Conservation (phyloP, 345 rosid species). For the Brassica cretica region DNA sequence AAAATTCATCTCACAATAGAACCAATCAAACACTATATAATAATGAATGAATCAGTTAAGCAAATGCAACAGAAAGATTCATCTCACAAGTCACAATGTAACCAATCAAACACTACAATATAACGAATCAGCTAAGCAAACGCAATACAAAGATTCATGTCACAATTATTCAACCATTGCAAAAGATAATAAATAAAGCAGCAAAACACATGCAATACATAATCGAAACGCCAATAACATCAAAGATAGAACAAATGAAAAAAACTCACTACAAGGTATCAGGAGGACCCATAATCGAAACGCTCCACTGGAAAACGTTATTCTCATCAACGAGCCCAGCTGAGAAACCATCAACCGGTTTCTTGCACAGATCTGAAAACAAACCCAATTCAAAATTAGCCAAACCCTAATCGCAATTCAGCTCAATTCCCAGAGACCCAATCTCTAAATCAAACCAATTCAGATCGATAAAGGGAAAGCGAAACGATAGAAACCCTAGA, state of each 20-base stretch:
- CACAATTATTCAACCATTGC: no score
- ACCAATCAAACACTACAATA: neutral
- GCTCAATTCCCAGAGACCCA: neutral
- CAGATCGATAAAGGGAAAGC: neutral
- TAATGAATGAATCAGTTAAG: neutral
- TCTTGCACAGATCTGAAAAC: constrained; percentile 79
- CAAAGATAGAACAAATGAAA: no score
- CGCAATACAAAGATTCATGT: neutral
- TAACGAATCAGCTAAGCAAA: neutral
- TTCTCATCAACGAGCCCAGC: constrained; percentile 84
- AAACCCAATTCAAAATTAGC: neutral
- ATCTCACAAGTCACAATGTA: neutral
- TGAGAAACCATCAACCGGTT: constrained; percentile 92
- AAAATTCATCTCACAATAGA: neutral
- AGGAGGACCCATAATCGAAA: constrained; percentile 85
- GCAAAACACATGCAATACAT: no score
- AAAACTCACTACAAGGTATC: constrained; percentile 74
- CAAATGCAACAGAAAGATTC: neutral
- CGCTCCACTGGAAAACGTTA: constrained; percentile 80
- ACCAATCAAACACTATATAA: neutral
- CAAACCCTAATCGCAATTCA: constrained; percentile 5
- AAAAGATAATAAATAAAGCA: no score
- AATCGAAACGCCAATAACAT: no score
- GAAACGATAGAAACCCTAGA: neutral
- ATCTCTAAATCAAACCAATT: neutral